Evolutionary conservation across 2,329 filamentous ascomycete genomes (phyloP), one percentile per base, ranked within the genome.

Genomic region (Onygenales sp.): DNA sequence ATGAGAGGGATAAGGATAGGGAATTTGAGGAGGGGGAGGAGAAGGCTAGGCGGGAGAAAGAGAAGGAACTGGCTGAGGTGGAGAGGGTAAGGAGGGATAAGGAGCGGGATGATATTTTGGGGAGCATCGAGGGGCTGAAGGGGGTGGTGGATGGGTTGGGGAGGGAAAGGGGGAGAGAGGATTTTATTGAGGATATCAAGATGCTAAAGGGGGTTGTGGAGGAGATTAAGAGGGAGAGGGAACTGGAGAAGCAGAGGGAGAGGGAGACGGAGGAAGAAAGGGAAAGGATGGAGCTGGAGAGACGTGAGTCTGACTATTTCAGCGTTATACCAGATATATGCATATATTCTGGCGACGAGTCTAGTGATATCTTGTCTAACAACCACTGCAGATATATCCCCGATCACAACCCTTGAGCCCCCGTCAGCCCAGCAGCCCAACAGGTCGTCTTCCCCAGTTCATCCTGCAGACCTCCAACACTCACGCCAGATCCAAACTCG

Each of bases 201-300:
- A 27, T 3, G 2, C 27, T 48, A n/a, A 48, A 11, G 32, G 50
- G 55, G 32, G 34, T 52, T 48, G 17, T 34, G 34, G 43, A 47
- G 11, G 43, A 27, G 34, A n/a, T 39, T 31, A 40, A 7, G 37
- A 39, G 9, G 46, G 8, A 55, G n/a, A 51, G 53, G 17, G 49
- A 51, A 47, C 11, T 57, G 27, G 52, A 33, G 32, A 34, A 48
- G 46, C 50, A 53, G 13, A 17, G 14, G 36, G 37, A 11, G 50
- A 37, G 40, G 42, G 40, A 42, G 40, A 32, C 13, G 42, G 44
- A 37, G 21, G 51, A 36, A 7, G 37, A 53, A 27, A 36, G 50
- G 45, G 48, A 52, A 9, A 42, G 52, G 39, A 21, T 42, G 9
- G 39, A 50, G 8, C 17, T 32, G 7, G 32, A 37, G 17, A 43